Base-by-base conservation (phyloP, 2,329 filamentous ascomycete genomes). In the Aureobasidium pullulans region DNA sequence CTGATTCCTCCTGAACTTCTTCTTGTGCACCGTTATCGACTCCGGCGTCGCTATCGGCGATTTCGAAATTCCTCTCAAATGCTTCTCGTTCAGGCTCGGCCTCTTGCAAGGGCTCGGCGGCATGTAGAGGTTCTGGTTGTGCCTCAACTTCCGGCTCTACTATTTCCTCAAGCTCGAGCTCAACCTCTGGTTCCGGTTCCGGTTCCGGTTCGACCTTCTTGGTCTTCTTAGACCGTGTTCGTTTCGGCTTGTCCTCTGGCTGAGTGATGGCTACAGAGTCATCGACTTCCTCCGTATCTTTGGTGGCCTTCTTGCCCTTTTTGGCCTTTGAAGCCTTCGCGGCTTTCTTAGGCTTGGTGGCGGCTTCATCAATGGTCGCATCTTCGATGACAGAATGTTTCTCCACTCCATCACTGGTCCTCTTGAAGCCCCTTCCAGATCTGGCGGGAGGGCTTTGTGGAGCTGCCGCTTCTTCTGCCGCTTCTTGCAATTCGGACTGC, bases 71-170 rank as follows among this genome's bases (percentile, higher is more conserved):
- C 76, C 70, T 1, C 74, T 68, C 62, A 81, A 81, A n/a, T 80
- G 80, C 66, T 82, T 85, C 70, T 84, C 61, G 42, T 16, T 61
- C 59, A 19, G 23, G 37, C 32, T 63, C 44, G 11, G 61, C 28
- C 40, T 57, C 32, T 42, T 44, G 81, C 6, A 16, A 81, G 79
- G 66, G 6, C 83, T 49, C 29, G 3, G 19, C 23, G 4, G 34
- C 16, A 19, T n/a, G 2, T 34, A 13, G 7, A 4, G 34, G n/a
- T 44, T 31, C 37, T 52, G 53, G 32, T 75, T 71, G 1, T 75
- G 67, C 62, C 81, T 81, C 19, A 80, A 79, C 66, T 82, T 85
- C 70, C 84, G 54, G 46, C 19, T 59, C 60, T 15, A 10, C 47
- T 7, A 58, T 19, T 3, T 61, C 69, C 61, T 70, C 69, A 6